Evolutionary conservation across 306 rosid genomes (phyloP), one percentile per base, ranked within the genome.

Genomic region (Cicer arietinum): DNA sequence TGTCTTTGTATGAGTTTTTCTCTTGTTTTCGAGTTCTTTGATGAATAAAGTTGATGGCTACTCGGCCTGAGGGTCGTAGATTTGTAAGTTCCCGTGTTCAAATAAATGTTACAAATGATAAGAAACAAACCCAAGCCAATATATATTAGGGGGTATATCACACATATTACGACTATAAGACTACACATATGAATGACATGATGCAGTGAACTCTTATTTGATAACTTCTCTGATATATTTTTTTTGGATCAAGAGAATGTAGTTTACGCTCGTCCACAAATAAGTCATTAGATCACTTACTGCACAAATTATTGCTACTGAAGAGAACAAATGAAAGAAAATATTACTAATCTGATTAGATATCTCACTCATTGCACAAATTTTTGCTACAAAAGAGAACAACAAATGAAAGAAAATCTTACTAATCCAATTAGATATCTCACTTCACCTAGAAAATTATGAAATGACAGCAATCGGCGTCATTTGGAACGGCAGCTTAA

Each of bases 141-240:
- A 66, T 66, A 30, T 7, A 50, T 17, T 48, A 12, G 39, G 76
- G 58, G n/a, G 40, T 53, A 56, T 63, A 46, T 54, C 44, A 75
- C 60, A 51, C 58, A 20, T 76, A 22, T 18, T 45, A 22, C 25
- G 57, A 57, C 40, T 8, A 43, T 59, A 48, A 47, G 66, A 58
- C 59, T 50, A 56, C 14, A 41, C 16, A 73, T 63, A 58, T 54
- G 35, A 30, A 30, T 30, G 35, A 30, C 35, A 30, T 30, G 52
- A 90, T 85, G 37, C 92, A 86, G 70, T 94, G 98, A 39, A 96
- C 92, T 60, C 96, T 91, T 94, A 74, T 83, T 77, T 83, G 90
- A 79, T 72, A 94, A 80, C 78, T 86, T 84, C 92, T 71, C 69
- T 67, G 58, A 85, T 88, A 76, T 80, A 30, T 89, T 75, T 76